phyloP scores from a whole-genome alignment of 2,329 filamentous ascomycete genomes.

The Colletotrichum camelliae region DNA sequence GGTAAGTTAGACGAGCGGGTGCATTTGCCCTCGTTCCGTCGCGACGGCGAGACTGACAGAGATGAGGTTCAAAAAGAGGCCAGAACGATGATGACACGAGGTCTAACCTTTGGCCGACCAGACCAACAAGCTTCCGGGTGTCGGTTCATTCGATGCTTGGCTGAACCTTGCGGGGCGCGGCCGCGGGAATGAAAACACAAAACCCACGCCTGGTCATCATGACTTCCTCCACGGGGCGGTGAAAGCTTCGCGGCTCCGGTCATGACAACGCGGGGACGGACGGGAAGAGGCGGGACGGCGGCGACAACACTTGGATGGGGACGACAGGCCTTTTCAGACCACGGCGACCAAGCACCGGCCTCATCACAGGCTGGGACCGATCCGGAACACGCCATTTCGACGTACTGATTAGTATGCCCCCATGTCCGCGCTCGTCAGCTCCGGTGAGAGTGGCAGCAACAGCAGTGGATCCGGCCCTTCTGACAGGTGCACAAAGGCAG shows the following conservation, averaged over 20 bases:
- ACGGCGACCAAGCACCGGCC: not conserved
- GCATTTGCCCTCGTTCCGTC: not conserved
- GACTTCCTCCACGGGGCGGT: not conserved
- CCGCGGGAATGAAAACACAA: not conserved
- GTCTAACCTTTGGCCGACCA: not conserved
- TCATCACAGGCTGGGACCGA: not conserved
- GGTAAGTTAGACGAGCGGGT: not conserved
- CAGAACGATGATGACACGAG: not conserved
- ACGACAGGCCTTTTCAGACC: not conserved
- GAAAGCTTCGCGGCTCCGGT: not conserved
- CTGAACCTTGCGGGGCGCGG: not conserved
- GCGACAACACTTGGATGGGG: not conserved
- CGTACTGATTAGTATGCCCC: not conserved
- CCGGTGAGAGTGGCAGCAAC: not conserved
- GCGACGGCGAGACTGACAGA: not conserved
- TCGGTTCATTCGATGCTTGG: not conserved
- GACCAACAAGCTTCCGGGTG: not conserved
- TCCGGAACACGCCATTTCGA: constrained; percentile 1
- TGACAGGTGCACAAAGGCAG: constrained; percentile 6
- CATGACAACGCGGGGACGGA: not conserved
- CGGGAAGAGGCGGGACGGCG: not conserved
- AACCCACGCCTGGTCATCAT: not conserved
- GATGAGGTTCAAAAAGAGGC: not conserved
- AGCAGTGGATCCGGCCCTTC: not conserved
- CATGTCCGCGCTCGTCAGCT: not conserved